Percentiles rank a stretch among this genome's conserved stretches.
Evolutionary conservation across 1,284 basidiomycete species (phyloP).

Genomic region (Apiotrichum veenhuisii): DNA sequence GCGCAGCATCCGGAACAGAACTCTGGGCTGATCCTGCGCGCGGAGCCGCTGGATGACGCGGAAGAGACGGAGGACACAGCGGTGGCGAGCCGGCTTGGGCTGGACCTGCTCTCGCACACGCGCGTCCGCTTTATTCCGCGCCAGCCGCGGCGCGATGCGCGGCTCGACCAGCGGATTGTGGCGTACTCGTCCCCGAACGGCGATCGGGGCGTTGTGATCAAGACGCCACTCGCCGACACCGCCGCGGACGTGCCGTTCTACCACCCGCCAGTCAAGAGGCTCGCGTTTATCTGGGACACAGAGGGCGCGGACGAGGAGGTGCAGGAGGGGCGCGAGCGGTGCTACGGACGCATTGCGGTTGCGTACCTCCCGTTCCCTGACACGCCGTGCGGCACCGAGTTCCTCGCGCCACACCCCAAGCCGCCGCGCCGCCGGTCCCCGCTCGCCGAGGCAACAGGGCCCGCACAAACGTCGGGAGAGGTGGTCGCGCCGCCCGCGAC

Average conservation of each 20-base stretch:
- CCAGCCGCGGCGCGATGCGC: slow-evolving; percentile 39
- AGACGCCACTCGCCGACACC: slow-evolving; percentile 29
- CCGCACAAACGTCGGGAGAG: background rate
- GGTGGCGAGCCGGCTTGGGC: slow-evolving; percentile 6
- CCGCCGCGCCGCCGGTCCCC: slow-evolving; percentile 30
- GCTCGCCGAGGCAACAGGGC: slow-evolving; percentile 22
- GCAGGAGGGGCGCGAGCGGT: background rate
- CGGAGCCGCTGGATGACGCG: slow-evolving; percentile 27
- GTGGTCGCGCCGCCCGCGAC: slow-evolving; percentile 13
- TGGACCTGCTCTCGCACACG: slow-evolving; percentile 32
- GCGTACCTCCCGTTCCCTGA: slow-evolving; percentile 32
- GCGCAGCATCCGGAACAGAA: slow-evolving; percentile 47
- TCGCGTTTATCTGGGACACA: slow-evolving; percentile 39
- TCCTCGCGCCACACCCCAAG: slow-evolving; percentile 11
- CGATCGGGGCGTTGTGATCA: slow-evolving; percentile 31
- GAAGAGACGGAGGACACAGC: slow-evolving; percentile 10
- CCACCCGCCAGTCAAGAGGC: slow-evolving; percentile 40
- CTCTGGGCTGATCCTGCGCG: slow-evolving; percentile 43
- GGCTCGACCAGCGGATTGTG: slow-evolving; percentile 31
- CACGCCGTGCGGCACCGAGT: slow-evolving; percentile 6
- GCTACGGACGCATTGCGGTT: slow-evolving; percentile 24
- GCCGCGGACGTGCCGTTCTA: slow-evolving; percentile 43
- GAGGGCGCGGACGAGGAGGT: slow-evolving; percentile 6
- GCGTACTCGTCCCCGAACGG: slow-evolving; percentile 3
- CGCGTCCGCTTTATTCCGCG: slow-evolving; percentile 39